Evolutionary conservation across 2,329 filamentous ascomycete genomes (phyloP), one percentile per base, ranked within the genome.

Genomic region (Zasmidium angulare): DNA sequence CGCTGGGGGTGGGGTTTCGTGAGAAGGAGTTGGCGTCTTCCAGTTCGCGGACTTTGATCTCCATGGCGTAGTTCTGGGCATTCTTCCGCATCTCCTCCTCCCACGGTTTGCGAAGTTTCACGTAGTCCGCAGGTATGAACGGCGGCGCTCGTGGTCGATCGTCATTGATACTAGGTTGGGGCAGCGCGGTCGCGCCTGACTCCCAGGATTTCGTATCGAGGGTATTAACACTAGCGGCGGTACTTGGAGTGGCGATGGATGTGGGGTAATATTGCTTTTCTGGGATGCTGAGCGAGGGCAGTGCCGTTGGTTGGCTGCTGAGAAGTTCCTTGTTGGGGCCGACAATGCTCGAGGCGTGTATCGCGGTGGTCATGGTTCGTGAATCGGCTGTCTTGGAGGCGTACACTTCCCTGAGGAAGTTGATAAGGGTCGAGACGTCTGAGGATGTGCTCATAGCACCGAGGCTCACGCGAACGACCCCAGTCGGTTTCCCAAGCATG

Each of bases 391-490:
- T 60, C 56, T 47, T 59, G 23, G 61, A 59, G 11, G 70, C 59
- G 56, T 74, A 75, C 1, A 65, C 64, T 9, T 71, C 68, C 26
- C 71, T 61, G 19, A 75, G 50, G 61, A 75, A 75, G 11, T 63
- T 52, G 11, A 95, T 64, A 54, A 98, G 89, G 4, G 76, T 79
- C 40, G 87, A 78, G 14, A 87, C 78, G 62, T 88, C 86, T 2
- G 75, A 71, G 20, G 77, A 69, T 1, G 82, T 86, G 61, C 81
- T 86, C 83, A 86, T 86, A 12, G 85, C 84, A 0, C 86, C 86
- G 1, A 88, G 74, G 59, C 83, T 86, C 4, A 81, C 82, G 20
- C 86, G 78, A 6, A 87, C 83, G 47, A 88, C 84, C 0, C 86
- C 86, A 23, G 84, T 85, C 1, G 84, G 79, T 49, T 81, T 77